phyloP scores from a whole-genome alignment of 2,329 filamentous ascomycete genomes.

The Alternaria sp. region DNA sequence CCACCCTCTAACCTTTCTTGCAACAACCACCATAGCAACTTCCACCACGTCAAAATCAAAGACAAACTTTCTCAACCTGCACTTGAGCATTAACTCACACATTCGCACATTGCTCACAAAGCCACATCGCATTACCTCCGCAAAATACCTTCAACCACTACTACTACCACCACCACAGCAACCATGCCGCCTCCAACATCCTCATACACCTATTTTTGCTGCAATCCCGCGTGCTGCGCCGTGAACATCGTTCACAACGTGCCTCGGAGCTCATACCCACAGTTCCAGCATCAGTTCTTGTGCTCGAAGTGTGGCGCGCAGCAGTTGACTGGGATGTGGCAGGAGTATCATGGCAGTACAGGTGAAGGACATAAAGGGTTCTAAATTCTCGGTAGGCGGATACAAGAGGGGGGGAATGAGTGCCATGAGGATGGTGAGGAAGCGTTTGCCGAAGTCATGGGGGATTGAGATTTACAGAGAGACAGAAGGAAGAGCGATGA shows the following conservation, averaged over 20 bases:
- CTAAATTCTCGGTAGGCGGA: background rate
- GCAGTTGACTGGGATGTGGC: slow-evolving; percentile 14
- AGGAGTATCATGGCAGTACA: slow-evolving; percentile 10
- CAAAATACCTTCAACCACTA: background rate
- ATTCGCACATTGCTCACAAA: background rate
- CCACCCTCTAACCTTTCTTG: background rate
- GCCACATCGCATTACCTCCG: background rate
- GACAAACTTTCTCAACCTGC: too few relatives aligned
- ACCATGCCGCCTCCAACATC: background rate
- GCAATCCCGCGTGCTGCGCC: slow-evolving; percentile 7
- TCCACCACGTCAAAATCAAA: background rate
- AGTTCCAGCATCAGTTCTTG: slow-evolving; percentile 11
- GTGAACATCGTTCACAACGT: slow-evolving; percentile 6
- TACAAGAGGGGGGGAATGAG: background rate
- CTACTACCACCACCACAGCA: background rate
- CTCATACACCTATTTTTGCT: slow-evolving; percentile 10
- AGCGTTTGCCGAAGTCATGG: background rate
- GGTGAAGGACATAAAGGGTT: slow-evolving; percentile 1
- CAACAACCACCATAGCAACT: background rate
- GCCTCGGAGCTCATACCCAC: slow-evolving; percentile 13
- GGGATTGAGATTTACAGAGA: background rate
- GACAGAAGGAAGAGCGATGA: background rate
- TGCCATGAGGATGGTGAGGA: background rate
- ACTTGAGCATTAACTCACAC: too few relatives aligned
- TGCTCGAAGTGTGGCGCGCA: slow-evolving; percentile 12